A percentile compares a stretch with the other conserved stretches of the same genome.
phyloP scores from a whole-genome alignment of 768 basidiomycete genomes.

The Suillus subalutaceus region DNA sequence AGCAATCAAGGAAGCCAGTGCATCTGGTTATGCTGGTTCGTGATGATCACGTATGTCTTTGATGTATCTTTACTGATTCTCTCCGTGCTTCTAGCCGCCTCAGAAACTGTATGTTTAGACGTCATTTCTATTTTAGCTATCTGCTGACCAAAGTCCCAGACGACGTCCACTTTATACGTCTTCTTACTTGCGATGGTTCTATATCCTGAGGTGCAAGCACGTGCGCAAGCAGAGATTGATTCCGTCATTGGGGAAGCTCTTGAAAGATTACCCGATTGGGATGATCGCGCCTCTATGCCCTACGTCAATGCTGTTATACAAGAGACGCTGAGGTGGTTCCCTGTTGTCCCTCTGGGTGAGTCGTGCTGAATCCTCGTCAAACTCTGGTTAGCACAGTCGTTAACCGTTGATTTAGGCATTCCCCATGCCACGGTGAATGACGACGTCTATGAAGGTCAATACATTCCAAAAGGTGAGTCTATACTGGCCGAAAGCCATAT shows the following conservation, averaged over 20 bases:
- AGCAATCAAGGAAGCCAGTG: slow-evolving; percentile 26
- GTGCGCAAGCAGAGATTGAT: slow-evolving; percentile 23
- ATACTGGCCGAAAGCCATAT: neutral
- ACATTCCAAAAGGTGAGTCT: slow-evolving; percentile 45
- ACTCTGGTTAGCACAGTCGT: neutral
- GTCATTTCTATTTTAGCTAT: neutral
- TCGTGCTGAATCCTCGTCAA: neutral
- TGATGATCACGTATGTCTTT: slow-evolving; percentile 14
- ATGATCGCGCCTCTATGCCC: slow-evolving; percentile 23
- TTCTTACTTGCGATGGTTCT: slow-evolving; percentile 31
- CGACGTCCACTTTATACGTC: slow-evolving; percentile 19
- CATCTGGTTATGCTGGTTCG: slow-evolving; percentile 24
- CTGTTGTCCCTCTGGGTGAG: slow-evolving; percentile 18
- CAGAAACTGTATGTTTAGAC: slow-evolving; percentile 24
- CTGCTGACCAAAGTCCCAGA: slow-evolving; percentile 13
- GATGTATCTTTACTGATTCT: neutral
- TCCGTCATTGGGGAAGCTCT: slow-evolving; percentile 21
- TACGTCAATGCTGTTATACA: slow-evolving; percentile 25
- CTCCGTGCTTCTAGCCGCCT: slow-evolving; percentile 17
- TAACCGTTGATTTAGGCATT: slow-evolving; percentile 22
- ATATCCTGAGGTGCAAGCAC: slow-evolving; percentile 27
- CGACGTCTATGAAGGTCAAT: slow-evolving; percentile 45
- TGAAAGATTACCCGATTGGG: slow-evolving; percentile 23
- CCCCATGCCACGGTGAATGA: slow-evolving; percentile 39
- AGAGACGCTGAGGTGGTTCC: slow-evolving; percentile 31